phyloP scores from a whole-genome alignment of 73 alveolate genomes.

The Paramecium sonneborni region DNA sequence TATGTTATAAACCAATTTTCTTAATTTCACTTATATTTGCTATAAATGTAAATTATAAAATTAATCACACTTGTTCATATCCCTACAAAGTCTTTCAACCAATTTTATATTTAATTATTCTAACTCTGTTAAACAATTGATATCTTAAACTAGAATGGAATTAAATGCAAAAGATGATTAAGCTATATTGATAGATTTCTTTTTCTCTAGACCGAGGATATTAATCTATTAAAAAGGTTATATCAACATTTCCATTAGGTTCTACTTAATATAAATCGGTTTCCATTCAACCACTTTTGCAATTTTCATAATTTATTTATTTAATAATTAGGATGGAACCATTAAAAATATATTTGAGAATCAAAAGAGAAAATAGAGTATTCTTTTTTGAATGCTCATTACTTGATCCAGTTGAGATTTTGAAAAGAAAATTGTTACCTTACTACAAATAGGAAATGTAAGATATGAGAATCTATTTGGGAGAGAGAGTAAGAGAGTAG shows the following conservation, averaged over 20 bases:
- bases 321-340: constrained; percentile 21
- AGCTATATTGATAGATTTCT: neutral
- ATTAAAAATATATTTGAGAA: constrained; percentile 57
- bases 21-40: neutral
- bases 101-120: neutral
- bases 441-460: constrained; percentile 51
- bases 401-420: constrained; percentile 39
- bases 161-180: neutral
- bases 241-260: neutral
- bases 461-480: constrained; percentile 66
- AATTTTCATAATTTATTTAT: neutral
- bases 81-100: neutral
- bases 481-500: constrained; percentile 60
- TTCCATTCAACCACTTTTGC: neutral
- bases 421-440: constrained; percentile 47
- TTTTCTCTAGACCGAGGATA: neutral
- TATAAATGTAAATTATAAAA: neutral
- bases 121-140: neutral
- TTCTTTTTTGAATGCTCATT: constrained; percentile 52
- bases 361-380: constrained; percentile 62
- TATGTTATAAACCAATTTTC: constrained; percentile 13
- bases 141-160: neutral
- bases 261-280: neutral
- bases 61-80: neutral
- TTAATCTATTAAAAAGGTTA: neutral